Conservation (phyloP, 768 basidiomycete genomes). For the Heimioporus sp. region DNA sequence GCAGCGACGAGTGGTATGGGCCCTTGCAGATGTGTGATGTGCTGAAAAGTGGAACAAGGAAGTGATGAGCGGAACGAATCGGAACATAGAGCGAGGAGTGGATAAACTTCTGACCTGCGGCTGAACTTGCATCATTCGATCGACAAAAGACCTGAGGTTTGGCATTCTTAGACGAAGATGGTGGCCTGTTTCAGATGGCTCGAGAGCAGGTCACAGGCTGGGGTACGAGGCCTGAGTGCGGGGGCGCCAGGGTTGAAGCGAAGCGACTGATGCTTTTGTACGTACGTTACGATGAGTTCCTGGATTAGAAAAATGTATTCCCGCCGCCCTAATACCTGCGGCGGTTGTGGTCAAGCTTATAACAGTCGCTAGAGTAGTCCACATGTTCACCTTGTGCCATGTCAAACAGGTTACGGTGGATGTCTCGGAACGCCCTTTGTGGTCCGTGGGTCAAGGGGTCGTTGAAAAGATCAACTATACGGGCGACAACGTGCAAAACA, state of each 20-base stretch:
- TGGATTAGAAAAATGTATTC: not conserved
- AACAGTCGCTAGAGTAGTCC: not conserved
- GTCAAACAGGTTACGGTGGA: not conserved
- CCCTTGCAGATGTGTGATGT: not conserved
- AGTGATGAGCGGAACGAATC: not conserved
- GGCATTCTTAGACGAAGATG: not conserved
- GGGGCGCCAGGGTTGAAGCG: not conserved
- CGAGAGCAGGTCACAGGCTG: not conserved
- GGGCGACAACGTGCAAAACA: conserved; percentile 6
- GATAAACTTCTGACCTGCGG: conserved; percentile 5
- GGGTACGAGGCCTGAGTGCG: not conserved
- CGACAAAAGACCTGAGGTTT: conserved; percentile 10
- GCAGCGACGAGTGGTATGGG: conserved; percentile 5
- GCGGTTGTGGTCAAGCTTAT: not conserved
- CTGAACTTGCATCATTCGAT: conserved; percentile 4
- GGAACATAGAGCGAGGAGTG: not conserved
- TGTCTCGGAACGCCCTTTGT: not conserved
- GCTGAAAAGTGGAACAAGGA: not conserved
- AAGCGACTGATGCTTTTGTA: not conserved
- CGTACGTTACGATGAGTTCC: not conserved
- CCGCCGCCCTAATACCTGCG: not conserved
- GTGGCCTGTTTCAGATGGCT: not conserved
- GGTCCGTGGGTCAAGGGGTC: not conserved
- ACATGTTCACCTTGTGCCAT: not conserved
- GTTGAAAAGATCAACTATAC: not conserved